Evolutionary conservation across 192 early-diverging fungal genomes (phyloP), one percentile per base, ranked within the genome.

Genomic region (Coemansia javaensis): DNA sequence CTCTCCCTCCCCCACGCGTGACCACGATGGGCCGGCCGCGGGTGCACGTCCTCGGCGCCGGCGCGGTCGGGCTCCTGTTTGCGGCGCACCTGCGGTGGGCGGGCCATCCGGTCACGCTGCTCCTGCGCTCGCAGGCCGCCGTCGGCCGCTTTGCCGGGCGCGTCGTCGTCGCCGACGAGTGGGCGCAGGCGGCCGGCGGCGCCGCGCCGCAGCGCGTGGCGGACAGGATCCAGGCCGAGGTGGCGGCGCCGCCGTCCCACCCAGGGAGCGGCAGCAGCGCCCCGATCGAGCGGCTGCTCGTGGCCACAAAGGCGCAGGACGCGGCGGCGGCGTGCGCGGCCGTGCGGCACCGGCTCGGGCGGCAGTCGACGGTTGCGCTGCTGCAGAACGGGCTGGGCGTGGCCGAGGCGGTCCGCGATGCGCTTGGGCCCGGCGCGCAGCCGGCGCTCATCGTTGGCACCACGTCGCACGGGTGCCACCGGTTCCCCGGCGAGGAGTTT

Each of bases 371-470:
- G 0, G 77, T 88, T 4, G 62, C 85, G 4, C 44, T 88, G 37
- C 50, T 88, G 50, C 82, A 83, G 35, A 88, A 88, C 34, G 85
- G 84, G 7, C 79, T 84, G 75, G 80, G 81, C 15, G 52, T 79
- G 20, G 65, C 72, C 39, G 77, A 82, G 36, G 75, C 79, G 18
- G 63, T 87, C 24, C 58, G 55, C 44, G 37, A 45, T 17, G 40
- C 52, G 44, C 47, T 59, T 12, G 32, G 14, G 16, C 20, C 61
- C 28, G 28, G 1, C 28, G 28, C 28, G 47, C 22, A 59, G 49
- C 75, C 66, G 5, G 38, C 59, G 8, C 70, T 77, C 54, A 42
- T 84, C 30, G 56, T 79, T 28, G 75, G 81, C 28, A 59, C 67
- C 34, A 79, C 79, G 40, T 62, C 80, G 15, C 78, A 84, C 43